Conservation (phyloP, 768 basidiomycete genomes). For the Paxillus ammoniavirescens region DNA sequence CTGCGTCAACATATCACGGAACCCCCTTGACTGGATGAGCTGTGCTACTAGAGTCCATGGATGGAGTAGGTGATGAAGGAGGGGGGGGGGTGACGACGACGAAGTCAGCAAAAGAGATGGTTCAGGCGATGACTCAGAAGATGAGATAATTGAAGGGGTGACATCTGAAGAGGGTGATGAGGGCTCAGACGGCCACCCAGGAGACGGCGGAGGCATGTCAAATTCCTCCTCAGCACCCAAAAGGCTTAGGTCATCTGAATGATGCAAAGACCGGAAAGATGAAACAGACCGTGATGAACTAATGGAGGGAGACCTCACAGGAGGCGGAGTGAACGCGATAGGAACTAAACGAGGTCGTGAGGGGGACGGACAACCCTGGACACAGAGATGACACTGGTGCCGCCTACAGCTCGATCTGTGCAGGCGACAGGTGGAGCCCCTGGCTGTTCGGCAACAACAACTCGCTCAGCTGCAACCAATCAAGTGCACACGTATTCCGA, state of each 20-base stretch:
- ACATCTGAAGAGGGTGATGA: conserved; percentile 27
- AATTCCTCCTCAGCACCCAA: conserved; percentile 34
- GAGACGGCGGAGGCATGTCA: conserved; percentile 30
- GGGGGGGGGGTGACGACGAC: too few species aligned
- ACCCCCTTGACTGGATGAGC: conserved; percentile 34
- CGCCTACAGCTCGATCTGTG: conserved; percentile 47
- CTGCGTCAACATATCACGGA: conserved; percentile 49
- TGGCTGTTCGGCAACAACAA: conserved; percentile 12
- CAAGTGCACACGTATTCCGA: conserved; percentile 52
- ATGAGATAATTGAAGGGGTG: conserved; percentile 33
- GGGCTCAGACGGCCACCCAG: conserved; percentile 34
- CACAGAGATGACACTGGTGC: conserved; percentile 39
- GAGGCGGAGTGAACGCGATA: conserved; percentile 44
- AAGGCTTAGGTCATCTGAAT: conserved; percentile 67
- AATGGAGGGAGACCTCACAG: conserved; percentile 39
- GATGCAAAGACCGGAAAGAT: conserved; percentile 59
- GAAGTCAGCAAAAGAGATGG: too few species aligned
- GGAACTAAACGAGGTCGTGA: conserved; percentile 25
- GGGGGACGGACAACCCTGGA: conserved; percentile 26
- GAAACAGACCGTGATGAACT: conserved; percentile 33
- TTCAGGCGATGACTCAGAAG: too few species aligned
- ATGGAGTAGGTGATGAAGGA: too few species aligned
- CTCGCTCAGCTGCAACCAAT: conserved; percentile 20
- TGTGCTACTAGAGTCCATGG: too few species aligned
- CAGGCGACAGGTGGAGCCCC: conserved; percentile 16